phyloP scores from a whole-genome alignment of 2,329 filamentous ascomycete genomes.

The Arthrobotrys conoides region DNA sequence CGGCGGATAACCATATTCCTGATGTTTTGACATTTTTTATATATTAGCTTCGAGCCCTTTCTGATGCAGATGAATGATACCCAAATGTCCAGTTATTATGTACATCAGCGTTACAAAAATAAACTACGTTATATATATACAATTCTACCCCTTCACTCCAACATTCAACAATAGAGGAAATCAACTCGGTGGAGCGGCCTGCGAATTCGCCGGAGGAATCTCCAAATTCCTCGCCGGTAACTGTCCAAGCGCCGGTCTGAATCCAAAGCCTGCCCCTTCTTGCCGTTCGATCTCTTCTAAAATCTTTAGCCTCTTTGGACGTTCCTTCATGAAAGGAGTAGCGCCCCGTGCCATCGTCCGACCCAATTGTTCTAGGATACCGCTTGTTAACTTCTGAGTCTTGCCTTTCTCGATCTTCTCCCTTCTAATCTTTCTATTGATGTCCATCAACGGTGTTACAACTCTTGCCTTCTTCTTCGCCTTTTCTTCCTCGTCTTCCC shows the following conservation, averaged over 20 bases:
- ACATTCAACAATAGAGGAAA: not conserved
- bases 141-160: constrained; percentile 20
- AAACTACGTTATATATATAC: constrained; percentile 49
- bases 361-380: constrained; percentile 76
- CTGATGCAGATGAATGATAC: constrained; percentile 40
- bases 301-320: constrained; percentile 29
- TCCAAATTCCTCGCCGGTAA: constrained; percentile 5
- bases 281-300: constrained; percentile 43
- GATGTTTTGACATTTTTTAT: not conserved
- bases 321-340: constrained; percentile 61
- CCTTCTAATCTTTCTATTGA: constrained; percentile 72
- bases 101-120: constrained; percentile 51
- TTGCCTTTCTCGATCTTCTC: constrained; percentile 72
- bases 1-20: not conserved
- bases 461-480: constrained; percentile 66
- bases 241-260: constrained; percentile 23
- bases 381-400: constrained; percentile 71
- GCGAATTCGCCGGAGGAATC: not conserved
- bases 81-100: constrained; percentile 53
- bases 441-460: constrained; percentile 73
- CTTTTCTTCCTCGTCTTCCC: constrained; percentile 71
- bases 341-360: constrained; percentile 74
- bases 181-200: constrained; percentile 35
- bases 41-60: constrained; percentile 1
- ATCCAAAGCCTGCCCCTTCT: constrained; percentile 20